Evolutionary conservation across 2,329 filamentous ascomycete species (phyloP).

Genomic region (Fusarium sp.): DNA sequence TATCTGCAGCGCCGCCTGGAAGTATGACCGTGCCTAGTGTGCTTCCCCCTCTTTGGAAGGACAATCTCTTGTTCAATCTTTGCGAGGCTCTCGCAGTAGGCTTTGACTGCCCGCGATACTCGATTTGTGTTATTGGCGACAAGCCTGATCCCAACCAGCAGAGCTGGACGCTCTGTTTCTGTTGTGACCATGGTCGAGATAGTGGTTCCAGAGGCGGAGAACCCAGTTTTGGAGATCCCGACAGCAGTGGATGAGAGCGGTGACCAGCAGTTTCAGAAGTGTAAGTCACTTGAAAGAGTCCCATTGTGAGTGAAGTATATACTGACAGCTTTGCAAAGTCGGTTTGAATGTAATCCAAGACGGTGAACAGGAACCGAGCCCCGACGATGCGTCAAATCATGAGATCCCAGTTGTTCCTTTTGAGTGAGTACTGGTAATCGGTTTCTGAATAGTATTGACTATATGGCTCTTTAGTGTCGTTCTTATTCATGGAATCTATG

Average conservation of each 20-base stretch:
- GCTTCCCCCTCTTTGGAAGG: not conserved
- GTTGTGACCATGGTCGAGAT: not conserved
- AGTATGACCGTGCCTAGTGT: not conserved
- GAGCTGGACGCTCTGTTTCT: not conserved
- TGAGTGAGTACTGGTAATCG: not conserved
- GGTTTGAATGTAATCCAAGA: not conserved
- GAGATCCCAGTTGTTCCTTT: not conserved
- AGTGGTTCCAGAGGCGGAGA: not conserved
- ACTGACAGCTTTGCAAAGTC: not conserved
- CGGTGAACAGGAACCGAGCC: not conserved
- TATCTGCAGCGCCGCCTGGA: not conserved
- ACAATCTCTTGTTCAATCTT: not conserved
- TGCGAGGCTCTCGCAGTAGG: not conserved
- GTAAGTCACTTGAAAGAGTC: not conserved
- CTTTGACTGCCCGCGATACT: not conserved
- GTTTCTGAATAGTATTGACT: not conserved
- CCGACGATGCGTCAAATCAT: not conserved
- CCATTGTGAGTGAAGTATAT: not conserved
- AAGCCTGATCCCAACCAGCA: not conserved
- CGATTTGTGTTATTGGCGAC: not conserved
- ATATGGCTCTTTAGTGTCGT: not conserved
- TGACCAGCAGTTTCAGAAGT: not conserved
- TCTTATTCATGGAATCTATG: not conserved
- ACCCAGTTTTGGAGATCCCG: not conserved
- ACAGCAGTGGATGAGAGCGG: not conserved